Conservation (phyloP, 2,329 filamentous ascomycete genomes). For the Alternaria metachromatica region DNA sequence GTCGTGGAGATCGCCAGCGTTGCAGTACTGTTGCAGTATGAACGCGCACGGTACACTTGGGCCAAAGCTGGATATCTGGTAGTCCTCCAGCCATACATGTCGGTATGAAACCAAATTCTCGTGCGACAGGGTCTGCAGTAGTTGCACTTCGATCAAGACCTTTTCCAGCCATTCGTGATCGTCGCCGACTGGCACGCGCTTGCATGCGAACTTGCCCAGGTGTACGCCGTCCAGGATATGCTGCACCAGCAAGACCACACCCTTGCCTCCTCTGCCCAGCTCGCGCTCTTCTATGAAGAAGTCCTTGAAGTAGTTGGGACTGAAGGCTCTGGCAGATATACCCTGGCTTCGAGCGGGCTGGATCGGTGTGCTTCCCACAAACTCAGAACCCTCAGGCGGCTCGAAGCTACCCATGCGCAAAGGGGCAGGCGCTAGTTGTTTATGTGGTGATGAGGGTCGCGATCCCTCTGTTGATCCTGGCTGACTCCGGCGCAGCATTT, state of each 20-base stretch:
- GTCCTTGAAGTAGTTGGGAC: conserved; percentile 86
- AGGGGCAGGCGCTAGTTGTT: conserved; percentile 49
- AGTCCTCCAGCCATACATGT: conserved; percentile 95
- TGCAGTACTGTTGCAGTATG: conserved; percentile 97
- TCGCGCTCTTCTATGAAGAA: conserved; percentile 92
- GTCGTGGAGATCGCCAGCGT: conserved; percentile 85
- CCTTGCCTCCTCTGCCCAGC: conserved; percentile 89
- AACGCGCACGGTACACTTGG: conserved; percentile 94
- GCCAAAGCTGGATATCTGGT: conserved; percentile 80
- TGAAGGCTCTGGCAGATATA: conserved; percentile 87
- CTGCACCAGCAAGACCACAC: conserved; percentile 90
- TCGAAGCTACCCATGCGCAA: conserved; percentile 34
- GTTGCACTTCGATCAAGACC: conserved; percentile 88
- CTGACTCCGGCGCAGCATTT: conserved; percentile 76
- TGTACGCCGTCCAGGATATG: conserved; percentile 90
- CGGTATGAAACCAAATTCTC: conserved; percentile 96
- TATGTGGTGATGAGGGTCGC: conserved; percentile 58
- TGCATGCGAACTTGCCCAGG: conserved; percentile 93
- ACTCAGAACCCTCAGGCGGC: conserved; percentile 59
- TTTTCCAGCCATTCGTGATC: conserved; percentile 96
- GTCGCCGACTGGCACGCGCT: conserved; percentile 90
- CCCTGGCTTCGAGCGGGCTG: conserved; percentile 59
- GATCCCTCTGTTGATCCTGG: conserved; percentile 58
- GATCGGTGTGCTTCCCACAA: conserved; percentile 54
- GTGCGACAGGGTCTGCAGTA: conserved; percentile 89